Conservation (phyloP, 176 grass and related monocot genomes). For the Triticum timopheevii region DNA sequence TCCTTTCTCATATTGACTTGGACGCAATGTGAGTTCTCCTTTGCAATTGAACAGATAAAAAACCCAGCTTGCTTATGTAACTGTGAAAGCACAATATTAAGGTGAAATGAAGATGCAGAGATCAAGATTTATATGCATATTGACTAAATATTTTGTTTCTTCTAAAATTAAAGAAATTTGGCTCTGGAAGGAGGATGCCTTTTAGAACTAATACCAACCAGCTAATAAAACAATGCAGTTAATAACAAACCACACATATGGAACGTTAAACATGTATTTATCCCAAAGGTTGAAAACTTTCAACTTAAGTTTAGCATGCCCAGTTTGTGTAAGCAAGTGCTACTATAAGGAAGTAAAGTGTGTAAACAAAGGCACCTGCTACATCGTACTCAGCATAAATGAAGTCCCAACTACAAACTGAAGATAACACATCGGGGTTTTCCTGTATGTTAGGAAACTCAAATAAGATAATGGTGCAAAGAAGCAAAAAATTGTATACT, state of each 20-base stretch:
- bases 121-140: not conserved
- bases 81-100: not conserved
- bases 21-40: slow-evolving; percentile 69
- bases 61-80: not conserved
- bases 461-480: not conserved
- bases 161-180: not conserved
- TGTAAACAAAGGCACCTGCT: slow-evolving; percentile 50
- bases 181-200: not conserved
- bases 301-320: not conserved
- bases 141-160: not conserved
- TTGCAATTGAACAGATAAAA: slow-evolving; percentile 54
- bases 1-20: slow-evolving; percentile 65
- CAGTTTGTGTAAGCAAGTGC: not conserved
- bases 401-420: slow-evolving; percentile 76
- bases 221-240: not conserved
- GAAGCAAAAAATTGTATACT: not conserved
- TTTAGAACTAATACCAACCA: not conserved
- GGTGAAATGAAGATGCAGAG: not conserved
- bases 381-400: slow-evolving; percentile 90
- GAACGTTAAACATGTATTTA: not conserved
- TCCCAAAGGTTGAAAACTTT: too few species aligned
- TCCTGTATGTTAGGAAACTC: not conserved
- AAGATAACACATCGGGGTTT: not conserved
- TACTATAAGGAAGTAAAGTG: not conserved
- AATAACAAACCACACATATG: not conserved